Base-by-base conservation (phyloP, 345 rosid species). In the Eucalyptus brandiana region DNA sequence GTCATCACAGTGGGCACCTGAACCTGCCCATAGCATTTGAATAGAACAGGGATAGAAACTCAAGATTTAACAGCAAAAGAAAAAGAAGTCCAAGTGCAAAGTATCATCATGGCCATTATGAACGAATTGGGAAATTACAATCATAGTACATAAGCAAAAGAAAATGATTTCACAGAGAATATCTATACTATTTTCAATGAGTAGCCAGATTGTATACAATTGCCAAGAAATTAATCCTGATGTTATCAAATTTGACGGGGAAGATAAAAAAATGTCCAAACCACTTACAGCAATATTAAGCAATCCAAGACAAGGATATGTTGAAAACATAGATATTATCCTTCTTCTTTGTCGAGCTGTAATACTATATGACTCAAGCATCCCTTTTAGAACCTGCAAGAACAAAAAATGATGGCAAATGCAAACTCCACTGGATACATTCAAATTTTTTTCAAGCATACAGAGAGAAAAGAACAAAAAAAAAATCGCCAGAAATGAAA, bases 211-310 rank as follows among this genome's bases (percentile, higher is more conserved):
- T 21, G 30, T 40, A 76, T 76, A 40, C 30, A 10, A 40, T 40
- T 76, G 47, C 47, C 47, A 76, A 76, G 83, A 42, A 21, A 76
- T 76, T 76, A 76, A 76, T 76, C 47, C 83, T 40, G 30, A 40
- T 76, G 83, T 76, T 16, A 87, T 15, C n/a, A 87, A 56, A 34
- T 40, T 24, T 21, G 32, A 87, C 11, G 14, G 37, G 40, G 24
- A 42, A n/a, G 53, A 65, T 32, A 65, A 50, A 28, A 65, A 18
- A 65, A 28, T 62, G 86, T 23, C 83, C 47, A 62, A 67, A 54
- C 54, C 87, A 93, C 99, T 97, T 94, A 97, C 99, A 91, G 98
- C 99, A 89, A 97, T 93, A 93, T 96, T 96, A 88, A 97, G 92
- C 89, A 97, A 92, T 87, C 98, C 99, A 91, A 95, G 91, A 89